Evolutionary conservation across 2,329 filamentous ascomycete species (phyloP).

Genomic region (Talaromyces rugulosus): DNA sequence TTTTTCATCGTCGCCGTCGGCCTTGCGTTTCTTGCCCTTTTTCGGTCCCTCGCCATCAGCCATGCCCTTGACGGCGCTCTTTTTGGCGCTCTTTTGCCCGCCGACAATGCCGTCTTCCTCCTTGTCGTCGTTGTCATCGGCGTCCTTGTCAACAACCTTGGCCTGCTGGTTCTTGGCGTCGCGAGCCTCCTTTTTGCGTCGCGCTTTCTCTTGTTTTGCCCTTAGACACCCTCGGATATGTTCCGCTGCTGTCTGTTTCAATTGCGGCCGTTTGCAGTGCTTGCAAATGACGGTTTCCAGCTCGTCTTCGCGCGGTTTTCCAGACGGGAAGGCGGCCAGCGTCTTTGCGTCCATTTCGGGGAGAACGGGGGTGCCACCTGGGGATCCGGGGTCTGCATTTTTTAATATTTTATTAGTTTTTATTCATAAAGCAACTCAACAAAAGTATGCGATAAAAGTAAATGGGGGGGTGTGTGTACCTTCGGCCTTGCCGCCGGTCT

Average conservation of each 20-base stretch:
- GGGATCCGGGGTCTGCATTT: conserved; percentile 26
- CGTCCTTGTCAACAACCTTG: conserved; percentile 44
- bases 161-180: conserved; percentile 64
- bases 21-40: conserved; percentile 74
- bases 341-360: conserved; percentile 67
- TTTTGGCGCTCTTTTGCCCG: conserved; percentile 62
- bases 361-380: conserved; percentile 39
- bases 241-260: conserved; percentile 67
- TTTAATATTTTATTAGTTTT: conserved; percentile 14
- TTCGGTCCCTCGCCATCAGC: conserved; percentile 52
- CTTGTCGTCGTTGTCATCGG: conserved; percentile 42
- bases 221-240: conserved; percentile 82
- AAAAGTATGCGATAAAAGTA: background rate
- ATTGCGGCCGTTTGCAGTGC: conserved; percentile 85
- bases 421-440: no score
- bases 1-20: conserved; percentile 62
- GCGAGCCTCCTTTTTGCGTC: conserved; percentile 70
- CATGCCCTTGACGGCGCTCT: conserved; percentile 49
- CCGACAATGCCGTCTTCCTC: conserved; percentile 46
- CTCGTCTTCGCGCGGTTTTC: conserved; percentile 73
- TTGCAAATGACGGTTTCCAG: conserved; percentile 83
- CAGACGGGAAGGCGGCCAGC: conserved; percentile 74
- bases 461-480: background rate
- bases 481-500: conserved; percentile 30
- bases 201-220: conserved; percentile 77